A percentile compares a stretch with the other conserved stretches of the same genome.
These are phyloP conservation scores for Trichoderma pleuroti DNA, from an alignment of 2,329 filamentous ascomycete genomes.

Conservation along the genomic window DNA sequence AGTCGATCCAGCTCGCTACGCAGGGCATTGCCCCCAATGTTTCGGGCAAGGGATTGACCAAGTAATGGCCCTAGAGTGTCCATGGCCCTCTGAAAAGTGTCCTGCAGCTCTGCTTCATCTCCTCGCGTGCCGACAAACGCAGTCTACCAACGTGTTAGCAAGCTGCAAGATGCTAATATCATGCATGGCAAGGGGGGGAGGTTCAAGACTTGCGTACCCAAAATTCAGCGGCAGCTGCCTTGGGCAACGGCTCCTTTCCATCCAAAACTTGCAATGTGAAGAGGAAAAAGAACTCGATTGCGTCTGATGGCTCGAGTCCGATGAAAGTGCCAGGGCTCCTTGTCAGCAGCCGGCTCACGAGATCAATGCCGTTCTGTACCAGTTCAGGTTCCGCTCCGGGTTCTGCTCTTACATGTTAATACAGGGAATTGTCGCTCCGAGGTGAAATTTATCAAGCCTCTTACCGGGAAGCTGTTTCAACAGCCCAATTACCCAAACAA, in stretches of 20 bases:
- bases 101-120: constrained; percentile 41
- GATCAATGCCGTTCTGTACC: constrained; percentile 69
- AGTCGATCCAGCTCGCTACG: constrained; percentile 71
- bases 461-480: constrained; percentile 60
- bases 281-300: constrained; percentile 64
- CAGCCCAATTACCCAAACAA: constrained; percentile 61
- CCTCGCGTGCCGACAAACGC: constrained; percentile 50
- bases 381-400: constrained; percentile 71
- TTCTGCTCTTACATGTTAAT: constrained; percentile 41
- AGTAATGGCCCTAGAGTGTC: constrained; percentile 59
- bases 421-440: background rate
- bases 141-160: constrained; percentile 37
- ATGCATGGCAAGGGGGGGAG: background rate
- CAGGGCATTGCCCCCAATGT: constrained; percentile 64
- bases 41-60: constrained; percentile 57
- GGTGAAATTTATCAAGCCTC: constrained; percentile 13
- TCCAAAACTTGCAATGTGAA: constrained; percentile 69
- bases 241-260: constrained; percentile 70
- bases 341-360: constrained; percentile 61
- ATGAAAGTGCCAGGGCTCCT: constrained; percentile 62
- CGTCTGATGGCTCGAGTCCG: constrained; percentile 50
- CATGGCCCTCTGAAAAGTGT: constrained; percentile 48
- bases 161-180: background rate
- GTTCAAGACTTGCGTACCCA: constrained; percentile 53
- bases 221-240: constrained; percentile 68